These are phyloP conservation scores for Trametes coccinea DNA, from an alignment of 768 basidiomycete species.

Conservation along the genomic window DNA sequence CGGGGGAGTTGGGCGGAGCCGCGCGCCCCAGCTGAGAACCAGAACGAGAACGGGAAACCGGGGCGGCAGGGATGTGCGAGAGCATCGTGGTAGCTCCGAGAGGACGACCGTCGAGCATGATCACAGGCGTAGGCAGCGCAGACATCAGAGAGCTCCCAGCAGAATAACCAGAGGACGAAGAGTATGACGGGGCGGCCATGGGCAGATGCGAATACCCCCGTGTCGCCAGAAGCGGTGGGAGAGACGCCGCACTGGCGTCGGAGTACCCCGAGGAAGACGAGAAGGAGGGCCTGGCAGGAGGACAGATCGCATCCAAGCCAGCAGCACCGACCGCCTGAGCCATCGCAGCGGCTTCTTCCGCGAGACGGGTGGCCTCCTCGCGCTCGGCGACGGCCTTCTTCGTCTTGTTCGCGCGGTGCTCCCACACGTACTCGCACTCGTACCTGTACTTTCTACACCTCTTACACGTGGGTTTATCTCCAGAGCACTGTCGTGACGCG, in stretches of 20 bases:
- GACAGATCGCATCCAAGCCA: neutral
- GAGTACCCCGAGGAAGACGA: constrained; percentile 12
- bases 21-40: neutral
- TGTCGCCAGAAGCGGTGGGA: constrained; percentile 2
- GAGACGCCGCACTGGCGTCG: neutral
- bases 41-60: neutral
- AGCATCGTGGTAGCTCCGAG: neutral
- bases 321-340: neutral
- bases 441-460: constrained; percentile 7
- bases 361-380: neutral
- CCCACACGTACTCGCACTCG: constrained; percentile 18
- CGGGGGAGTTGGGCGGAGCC: neutral
- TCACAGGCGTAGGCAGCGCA: constrained; percentile 1
- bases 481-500: constrained; percentile 10
- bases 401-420: constrained; percentile 19
- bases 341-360: neutral
- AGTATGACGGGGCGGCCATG: neutral
- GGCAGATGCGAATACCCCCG: neutral
- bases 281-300: neutral
- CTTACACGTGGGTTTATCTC: constrained; percentile 13
- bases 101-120: constrained; percentile 11
- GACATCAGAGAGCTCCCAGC: neutral
- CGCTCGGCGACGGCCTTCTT: constrained; percentile 6
- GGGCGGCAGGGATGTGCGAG: neutral
- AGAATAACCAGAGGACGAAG: neutral